A percentile compares a stretch with the other conserved stretches of the same genome.
phyloP scores from a whole-genome alignment of 2,329 filamentous ascomycete species.

The Huntiella bhutanensis region DNA sequence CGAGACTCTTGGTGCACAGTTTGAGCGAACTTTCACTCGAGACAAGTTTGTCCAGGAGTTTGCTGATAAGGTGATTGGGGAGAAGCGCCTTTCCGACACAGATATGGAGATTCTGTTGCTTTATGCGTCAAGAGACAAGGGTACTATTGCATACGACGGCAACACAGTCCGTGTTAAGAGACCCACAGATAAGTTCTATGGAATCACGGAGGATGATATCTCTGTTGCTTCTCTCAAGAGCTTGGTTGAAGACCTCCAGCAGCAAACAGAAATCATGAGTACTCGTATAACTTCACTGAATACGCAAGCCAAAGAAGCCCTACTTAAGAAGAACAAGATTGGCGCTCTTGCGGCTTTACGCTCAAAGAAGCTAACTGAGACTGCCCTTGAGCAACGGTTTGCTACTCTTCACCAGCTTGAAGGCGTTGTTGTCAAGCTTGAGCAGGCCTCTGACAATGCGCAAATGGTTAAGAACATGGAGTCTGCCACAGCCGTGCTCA shows the following conservation, averaged over 20 bases:
- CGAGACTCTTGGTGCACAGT: conserved; percentile 26
- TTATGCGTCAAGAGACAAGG: conserved; percentile 51
- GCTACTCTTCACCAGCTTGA: conserved; percentile 66
- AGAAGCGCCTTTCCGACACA: conserved; percentile 33
- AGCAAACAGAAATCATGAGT: conserved; percentile 49
- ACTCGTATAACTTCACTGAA: conserved; percentile 47
- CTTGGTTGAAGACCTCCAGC: conserved; percentile 54
- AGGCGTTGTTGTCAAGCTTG: conserved; percentile 61
- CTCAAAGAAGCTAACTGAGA: conserved; percentile 65
- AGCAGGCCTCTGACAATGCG: conserved; percentile 70
- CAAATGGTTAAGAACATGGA: conserved; percentile 72
- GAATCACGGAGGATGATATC: conserved; percentile 57
- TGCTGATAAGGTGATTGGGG: conserved; percentile 29
- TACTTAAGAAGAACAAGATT: conserved; percentile 52
- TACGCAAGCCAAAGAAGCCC: conserved; percentile 46
- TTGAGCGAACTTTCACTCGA: conserved; percentile 50
- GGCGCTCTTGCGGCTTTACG: conserved; percentile 62
- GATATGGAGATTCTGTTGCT: conserved; percentile 54
- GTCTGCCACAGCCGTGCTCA: conserved; percentile 52
- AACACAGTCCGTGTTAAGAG: conserved; percentile 56
- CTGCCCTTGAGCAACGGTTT: conserved; percentile 50
- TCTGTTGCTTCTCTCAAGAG: conserved; percentile 72
- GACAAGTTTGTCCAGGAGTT: conserved; percentile 44
- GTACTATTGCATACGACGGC: conserved; percentile 38
- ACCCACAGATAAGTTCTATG: conserved; percentile 15